A percentile compares a stretch with the other conserved stretches of the same genome.
phyloP scores from a whole-genome alignment of 257 asterid species.

The Buddleja alternifolia region DNA sequence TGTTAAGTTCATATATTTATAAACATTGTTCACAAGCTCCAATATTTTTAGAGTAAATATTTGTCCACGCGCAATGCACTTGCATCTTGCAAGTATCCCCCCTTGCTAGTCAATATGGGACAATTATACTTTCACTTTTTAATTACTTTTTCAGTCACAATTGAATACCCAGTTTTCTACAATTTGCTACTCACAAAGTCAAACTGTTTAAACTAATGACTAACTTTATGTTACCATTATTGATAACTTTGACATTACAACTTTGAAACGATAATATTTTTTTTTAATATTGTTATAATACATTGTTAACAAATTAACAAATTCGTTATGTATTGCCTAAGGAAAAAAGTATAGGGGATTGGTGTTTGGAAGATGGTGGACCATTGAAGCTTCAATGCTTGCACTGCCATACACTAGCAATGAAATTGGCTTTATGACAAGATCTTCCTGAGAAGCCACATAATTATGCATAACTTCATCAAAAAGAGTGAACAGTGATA shows the following conservation, averaged over 20 bases:
- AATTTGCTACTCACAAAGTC: constrained; percentile 1
- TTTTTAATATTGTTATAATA: background rate
- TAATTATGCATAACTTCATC: background rate
- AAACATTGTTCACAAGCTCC: no score
- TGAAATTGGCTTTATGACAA: background rate
- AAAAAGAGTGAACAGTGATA: background rate
- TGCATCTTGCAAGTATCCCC: no score
- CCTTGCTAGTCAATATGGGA: no score
- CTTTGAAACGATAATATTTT: background rate
- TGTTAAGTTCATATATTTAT: no score
- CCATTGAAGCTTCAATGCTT: background rate
- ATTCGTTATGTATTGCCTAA: background rate
- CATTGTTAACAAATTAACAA: background rate
- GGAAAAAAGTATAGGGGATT: background rate
- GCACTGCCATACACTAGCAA: background rate
- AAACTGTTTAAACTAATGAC: background rate
- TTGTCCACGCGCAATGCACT: no score
- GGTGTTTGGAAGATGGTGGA: constrained; percentile 6
- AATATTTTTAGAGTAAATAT: no score
- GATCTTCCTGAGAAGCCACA: constrained; percentile 9
- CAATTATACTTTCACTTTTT: constrained; percentile 9
- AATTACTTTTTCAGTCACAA: background rate
- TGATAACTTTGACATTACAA: background rate
- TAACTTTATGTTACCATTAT: background rate
- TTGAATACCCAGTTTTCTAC: background rate